Percentiles rank a stretch among this genome's conserved stretches.
These are phyloP conservation scores for Peronospora farinosa DNA, from an alignment of 352 stramenopile genomes.

Conservation along the genomic window DNA sequence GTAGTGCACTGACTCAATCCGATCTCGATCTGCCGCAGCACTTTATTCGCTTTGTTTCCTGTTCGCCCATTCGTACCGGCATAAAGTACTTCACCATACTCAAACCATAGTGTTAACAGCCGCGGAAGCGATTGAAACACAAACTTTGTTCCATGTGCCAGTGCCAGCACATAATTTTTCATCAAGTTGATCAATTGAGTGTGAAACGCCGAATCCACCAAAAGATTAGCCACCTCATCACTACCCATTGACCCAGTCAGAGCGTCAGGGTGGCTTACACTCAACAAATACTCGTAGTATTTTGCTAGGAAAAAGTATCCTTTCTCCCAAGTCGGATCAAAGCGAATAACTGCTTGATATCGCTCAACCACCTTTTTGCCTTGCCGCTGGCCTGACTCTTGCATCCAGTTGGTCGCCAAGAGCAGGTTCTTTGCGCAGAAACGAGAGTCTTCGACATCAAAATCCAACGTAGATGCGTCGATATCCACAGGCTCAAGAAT, in stretches of 20 bases:
- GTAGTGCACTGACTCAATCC: conserved; percentile 43
- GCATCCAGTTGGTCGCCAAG: conserved; percentile 94
- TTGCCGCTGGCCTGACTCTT: conserved; percentile 91
- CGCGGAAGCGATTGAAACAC: conserved; percentile 95
- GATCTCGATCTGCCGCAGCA: conserved; percentile 55
- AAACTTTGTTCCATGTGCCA: conserved; percentile 89
- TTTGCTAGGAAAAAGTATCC: conserved; percentile 88
- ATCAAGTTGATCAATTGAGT: conserved; percentile 86
- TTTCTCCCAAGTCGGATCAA: conserved; percentile 92
- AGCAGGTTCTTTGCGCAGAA: conserved; percentile 87
- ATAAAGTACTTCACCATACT: conserved; percentile 87
- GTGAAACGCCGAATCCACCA: conserved; percentile 57
- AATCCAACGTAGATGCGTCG: conserved; percentile 65
- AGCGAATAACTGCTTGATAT: conserved; percentile 92
- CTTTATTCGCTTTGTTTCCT: conserved; percentile 50
- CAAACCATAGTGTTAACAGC: conserved; percentile 96
- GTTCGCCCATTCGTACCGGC: conserved; percentile 23
- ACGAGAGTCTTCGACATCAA: conserved; percentile 64
- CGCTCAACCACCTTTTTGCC: conserved; percentile 90
- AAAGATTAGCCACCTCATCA: conserved; percentile 34
- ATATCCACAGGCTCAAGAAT: conserved; percentile 78
- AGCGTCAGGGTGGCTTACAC: conserved; percentile 53
- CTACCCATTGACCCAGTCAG: conserved; percentile 30
- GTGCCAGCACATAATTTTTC: conserved; percentile 89
- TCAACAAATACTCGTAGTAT: conserved; percentile 89